These are phyloP conservation scores for Macroventuria anomochaeta DNA, from an alignment of 2,329 filamentous ascomycete genomes.

Conservation along the genomic window DNA sequence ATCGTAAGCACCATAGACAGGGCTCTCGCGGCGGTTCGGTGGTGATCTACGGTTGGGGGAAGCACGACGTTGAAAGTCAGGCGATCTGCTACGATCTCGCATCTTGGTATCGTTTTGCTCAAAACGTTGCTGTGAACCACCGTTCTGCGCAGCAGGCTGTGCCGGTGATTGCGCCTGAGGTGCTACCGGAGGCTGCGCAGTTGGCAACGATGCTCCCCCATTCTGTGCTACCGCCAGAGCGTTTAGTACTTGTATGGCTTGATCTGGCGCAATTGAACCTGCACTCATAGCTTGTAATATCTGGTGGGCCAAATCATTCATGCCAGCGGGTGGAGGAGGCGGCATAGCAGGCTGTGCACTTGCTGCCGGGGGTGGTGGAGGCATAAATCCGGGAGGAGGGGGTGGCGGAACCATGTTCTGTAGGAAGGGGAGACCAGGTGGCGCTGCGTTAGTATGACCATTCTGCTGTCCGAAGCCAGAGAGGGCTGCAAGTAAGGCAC, in stretches of 20 bases:
- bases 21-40: conserved; percentile 68
- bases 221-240: conserved; percentile 37
- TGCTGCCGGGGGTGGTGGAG: conserved; percentile 34
- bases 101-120: conserved; percentile 44
- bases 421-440: conserved; percentile 35
- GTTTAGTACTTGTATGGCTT: conserved; percentile 44
- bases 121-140: conserved; percentile 24
- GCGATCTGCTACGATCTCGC: conserved; percentile 57
- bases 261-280: conserved; percentile 44
- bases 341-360: conserved; percentile 34
- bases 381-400: conserved; percentile 42
- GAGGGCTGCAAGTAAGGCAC: conserved; percentile 45
- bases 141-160: conserved; percentile 28
- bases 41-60: conserved; percentile 63
- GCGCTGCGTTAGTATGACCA: conserved; percentile 38
- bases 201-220: conserved; percentile 35
- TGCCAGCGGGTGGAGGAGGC: conserved; percentile 32
- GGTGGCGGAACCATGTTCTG: conserved; percentile 41
- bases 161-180: conserved; percentile 23
- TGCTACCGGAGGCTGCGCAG: conserved; percentile 29
- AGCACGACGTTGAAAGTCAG: conserved; percentile 71
- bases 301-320: conserved; percentile 39
- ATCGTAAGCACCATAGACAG: conserved; percentile 75
- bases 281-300: conserved; percentile 44
- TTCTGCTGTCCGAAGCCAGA: conserved; percentile 40